Evolutionary conservation across 306 rosid genomes (phyloP), one percentile per base, ranked within the genome.

Genomic region (Morella rubra): DNA sequence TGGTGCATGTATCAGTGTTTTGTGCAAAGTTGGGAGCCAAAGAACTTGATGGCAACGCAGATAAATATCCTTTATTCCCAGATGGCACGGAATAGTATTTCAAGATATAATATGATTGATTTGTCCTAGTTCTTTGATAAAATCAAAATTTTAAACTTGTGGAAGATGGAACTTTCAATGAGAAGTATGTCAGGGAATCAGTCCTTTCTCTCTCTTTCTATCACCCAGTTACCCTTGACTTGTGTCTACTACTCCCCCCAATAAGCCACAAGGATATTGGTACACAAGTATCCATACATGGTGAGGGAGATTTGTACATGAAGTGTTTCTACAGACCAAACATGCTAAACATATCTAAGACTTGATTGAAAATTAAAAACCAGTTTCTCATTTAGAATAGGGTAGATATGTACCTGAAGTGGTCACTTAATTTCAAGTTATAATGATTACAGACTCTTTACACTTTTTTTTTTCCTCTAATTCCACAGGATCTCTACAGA

Each of bases 401-500:
- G 27, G 37, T 32, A 32, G 3, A 32, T 32, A 32, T 32, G 37
- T 32, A 2, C 37, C 37, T 32, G 37, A 32, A 53, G 40, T 40
- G 73, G 45, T 74, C 68, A 69, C 69, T 69, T 75, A 4, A 46
- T 54, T 59, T 65, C 1, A 16, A 71, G 54, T 42, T 80, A 55
- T 40, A 14, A 73, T 61, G 53, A 51, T 44, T 80, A 46, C 53
- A 20, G 71, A 44, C 51, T 73, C 44, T 61, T 78, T 27, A 27
- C 68, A 80, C 46, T 55, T 46, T 32, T 50, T 68, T 54, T 27
- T 76, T 81, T 72, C 61, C 80, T 54, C 54, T 19, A n/a, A n/a
- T 4, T 3, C 9, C 41, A 60, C 96, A 96, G 98, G 99, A 96
- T 89, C 96, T 93, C 40, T 96, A 92, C 82, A 86, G 55, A 85